Conservation (phyloP, 805 yeast species). For the Lipomyces sp. region DNA sequence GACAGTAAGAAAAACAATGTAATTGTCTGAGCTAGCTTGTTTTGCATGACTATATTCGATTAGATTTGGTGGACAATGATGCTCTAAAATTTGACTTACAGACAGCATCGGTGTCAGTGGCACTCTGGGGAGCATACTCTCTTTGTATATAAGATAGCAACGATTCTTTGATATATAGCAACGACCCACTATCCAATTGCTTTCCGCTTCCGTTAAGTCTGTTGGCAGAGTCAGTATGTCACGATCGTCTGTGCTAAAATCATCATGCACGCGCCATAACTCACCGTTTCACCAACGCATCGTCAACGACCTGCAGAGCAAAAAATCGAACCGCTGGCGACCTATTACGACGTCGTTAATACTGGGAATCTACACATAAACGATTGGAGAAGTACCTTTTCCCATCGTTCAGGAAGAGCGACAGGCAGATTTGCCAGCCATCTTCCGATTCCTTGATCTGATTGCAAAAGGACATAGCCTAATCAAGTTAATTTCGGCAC, state of each 20-base stretch:
- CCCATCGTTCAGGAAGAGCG: conserved; percentile 47
- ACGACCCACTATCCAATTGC: conserved; percentile 52
- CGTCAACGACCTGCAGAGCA: conserved; percentile 70
- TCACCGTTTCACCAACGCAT: conserved; percentile 50
- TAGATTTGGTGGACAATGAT: neutral
- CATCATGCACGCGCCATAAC: neutral
- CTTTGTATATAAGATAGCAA: conserved; percentile 54
- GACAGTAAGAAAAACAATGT: conserved; percentile 57
- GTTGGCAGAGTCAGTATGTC: neutral
- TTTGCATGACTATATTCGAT: conserved; percentile 41
- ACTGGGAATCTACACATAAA: neutral
- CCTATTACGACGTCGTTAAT: conserved; percentile 37
- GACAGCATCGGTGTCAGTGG: conserved; percentile 24
- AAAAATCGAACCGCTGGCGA: conserved; percentile 67
- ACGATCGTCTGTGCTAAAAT: neutral
- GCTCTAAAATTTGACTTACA: conserved; percentile 36
- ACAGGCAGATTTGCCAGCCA: conserved; percentile 56
- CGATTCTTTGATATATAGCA: conserved; percentile 53
- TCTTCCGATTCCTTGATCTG: conserved; percentile 52
- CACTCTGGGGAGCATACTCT: conserved; percentile 27
- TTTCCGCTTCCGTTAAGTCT: conserved; percentile 19
- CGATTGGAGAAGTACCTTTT: conserved; percentile 37
- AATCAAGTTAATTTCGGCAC: neutral
- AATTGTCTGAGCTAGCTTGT: conserved; percentile 62
- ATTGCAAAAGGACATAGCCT: conserved; percentile 54